phyloP scores from a whole-genome alignment of 176 grass and related monocot species.

The Avena eriantha region DNA sequence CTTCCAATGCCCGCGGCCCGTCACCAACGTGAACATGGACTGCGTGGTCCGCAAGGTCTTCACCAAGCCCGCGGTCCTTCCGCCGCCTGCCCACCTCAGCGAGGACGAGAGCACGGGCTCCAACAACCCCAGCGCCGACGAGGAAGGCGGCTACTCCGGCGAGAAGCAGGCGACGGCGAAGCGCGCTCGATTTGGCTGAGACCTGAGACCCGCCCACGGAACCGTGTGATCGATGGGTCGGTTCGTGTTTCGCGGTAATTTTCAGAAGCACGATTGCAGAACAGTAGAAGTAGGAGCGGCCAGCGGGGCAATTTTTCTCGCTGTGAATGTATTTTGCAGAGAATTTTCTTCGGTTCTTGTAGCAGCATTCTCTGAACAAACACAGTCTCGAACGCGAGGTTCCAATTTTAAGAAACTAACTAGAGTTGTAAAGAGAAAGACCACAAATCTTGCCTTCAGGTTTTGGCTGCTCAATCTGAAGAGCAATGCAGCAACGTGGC shows the following conservation, averaged over 20 bases:
- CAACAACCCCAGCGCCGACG: not conserved
- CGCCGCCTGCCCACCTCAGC: not conserved
- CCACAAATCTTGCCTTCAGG: no score
- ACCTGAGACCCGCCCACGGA: not conserved
- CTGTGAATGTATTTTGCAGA: not conserved
- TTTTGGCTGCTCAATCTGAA: no score
- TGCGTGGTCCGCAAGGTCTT: constrained; percentile 27
- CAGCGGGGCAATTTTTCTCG: not conserved
- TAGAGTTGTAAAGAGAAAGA: not conserved
- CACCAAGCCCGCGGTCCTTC: not conserved
- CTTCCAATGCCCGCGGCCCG: not conserved
- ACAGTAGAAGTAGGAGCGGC: not conserved
- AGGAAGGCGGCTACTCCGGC: constrained; percentile 12
- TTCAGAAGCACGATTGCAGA: not conserved
- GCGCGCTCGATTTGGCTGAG: constrained; percentile 12
- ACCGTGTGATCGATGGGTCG: not conserved
- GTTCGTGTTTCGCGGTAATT: not conserved
- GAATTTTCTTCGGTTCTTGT: not conserved
- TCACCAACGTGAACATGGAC: constrained; percentile 7
- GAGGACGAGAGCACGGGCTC: not conserved
- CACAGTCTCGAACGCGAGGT: not conserved
- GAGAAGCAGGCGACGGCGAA: not conserved
- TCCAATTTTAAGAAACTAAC: not conserved
- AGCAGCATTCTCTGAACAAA: not conserved
- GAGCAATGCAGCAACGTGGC: not conserved